These are phyloP conservation scores for Eimeria acervulina DNA, from an alignment of 169 alveolate genomes.

Conservation along the genomic window DNA sequence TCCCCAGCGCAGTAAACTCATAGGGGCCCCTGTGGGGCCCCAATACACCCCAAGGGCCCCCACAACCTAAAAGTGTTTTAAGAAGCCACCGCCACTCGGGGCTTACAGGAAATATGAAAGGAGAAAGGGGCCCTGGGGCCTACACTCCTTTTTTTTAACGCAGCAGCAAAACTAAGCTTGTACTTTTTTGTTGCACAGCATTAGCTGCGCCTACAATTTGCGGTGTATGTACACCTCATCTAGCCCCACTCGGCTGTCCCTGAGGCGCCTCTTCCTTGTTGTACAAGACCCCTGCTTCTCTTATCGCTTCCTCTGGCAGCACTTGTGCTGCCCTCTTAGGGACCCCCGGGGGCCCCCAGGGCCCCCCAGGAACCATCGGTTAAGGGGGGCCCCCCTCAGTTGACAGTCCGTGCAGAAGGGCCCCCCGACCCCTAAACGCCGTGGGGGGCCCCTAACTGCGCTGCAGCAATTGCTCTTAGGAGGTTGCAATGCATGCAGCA, in stretches of 20 bases:
- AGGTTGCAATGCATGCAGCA: not conserved
- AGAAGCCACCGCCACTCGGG: too few relatives aligned
- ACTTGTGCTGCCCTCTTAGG: not conserved
- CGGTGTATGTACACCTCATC: not conserved
- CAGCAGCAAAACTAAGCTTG: too few relatives aligned
- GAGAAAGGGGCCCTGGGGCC: too few relatives aligned
- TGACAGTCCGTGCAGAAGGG: not conserved
- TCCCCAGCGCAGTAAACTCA: too few relatives aligned
- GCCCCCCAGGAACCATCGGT: not conserved
- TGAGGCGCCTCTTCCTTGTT: not conserved
- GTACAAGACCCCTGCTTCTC: not conserved
- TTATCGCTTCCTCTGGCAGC: not conserved
- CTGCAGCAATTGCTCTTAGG: not conserved
- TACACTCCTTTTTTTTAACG: too few relatives aligned
- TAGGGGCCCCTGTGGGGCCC: too few relatives aligned
- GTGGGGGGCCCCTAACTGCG: not conserved
- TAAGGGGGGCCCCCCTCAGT: not conserved
- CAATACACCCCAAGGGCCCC: too few relatives aligned
- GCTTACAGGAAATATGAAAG: too few relatives aligned
- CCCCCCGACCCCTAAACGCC: not conserved
- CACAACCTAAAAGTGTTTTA: too few relatives aligned
- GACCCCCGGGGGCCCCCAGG: not conserved
- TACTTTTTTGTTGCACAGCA: too few relatives aligned
- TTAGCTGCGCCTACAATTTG: too few relatives aligned
- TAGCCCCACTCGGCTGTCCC: not conserved